Conservation (phyloP, 2,329 filamentous ascomycete genomes). For the Clonostachys solani region DNA sequence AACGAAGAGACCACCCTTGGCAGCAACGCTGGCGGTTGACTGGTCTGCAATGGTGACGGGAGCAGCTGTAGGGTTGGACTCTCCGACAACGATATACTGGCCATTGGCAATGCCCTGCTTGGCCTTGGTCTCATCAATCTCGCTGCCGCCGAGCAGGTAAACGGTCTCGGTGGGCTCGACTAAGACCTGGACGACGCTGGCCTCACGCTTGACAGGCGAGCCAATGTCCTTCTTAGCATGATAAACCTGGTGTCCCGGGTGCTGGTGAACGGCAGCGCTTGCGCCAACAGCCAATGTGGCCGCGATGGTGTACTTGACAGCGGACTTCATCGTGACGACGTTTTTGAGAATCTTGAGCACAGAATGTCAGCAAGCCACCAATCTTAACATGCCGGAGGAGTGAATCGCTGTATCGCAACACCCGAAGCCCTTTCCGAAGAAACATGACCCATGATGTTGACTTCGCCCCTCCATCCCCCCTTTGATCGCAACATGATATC, state of each 20-base stretch:
- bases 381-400: too few species aligned
- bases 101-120: conserved; percentile 68
- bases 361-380: too few species aligned
- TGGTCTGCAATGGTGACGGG: conserved; percentile 19
- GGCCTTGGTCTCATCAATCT: conserved; percentile 60
- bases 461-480: too few species aligned
- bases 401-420: too few species aligned
- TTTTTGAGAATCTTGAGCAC: background rate
- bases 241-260: conserved; percentile 51
- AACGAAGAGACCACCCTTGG: conserved; percentile 43
- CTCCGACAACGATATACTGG: conserved; percentile 62
- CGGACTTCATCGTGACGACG: conserved; percentile 39
- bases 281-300: conserved; percentile 47
- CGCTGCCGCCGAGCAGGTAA: conserved; percentile 66
- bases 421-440: too few species aligned
- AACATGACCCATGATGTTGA: too few species aligned
- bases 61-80: conserved; percentile 48
- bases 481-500: too few species aligned
- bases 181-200: conserved; percentile 49
- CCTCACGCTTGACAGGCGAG: conserved; percentile 39
- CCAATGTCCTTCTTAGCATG: conserved; percentile 51
- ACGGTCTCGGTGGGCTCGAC: conserved; percentile 60
- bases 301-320: conserved; percentile 45
- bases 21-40: conserved; percentile 25
- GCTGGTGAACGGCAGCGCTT: conserved; percentile 56